Evolutionary conservation across 805 yeast species (phyloP), one percentile per base, ranked within the genome.

Genomic region (Saturnispora dispora): DNA sequence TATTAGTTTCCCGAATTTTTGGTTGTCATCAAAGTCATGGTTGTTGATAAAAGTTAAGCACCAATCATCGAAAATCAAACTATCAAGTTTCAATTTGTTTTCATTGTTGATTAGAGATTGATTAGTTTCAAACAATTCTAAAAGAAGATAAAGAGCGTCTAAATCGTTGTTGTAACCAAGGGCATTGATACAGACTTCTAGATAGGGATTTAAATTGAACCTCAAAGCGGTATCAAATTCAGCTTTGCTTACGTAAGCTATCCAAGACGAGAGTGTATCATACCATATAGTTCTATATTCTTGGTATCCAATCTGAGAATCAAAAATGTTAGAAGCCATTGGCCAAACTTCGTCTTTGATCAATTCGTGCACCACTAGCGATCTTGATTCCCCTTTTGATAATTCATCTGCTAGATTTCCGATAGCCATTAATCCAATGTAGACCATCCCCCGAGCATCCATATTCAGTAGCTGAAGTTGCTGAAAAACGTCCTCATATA

Each of bases 81-180:
- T 58, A 27, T 66, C 59, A 22, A 71, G 28, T 51, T 59, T 47
- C 46, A 59, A 37, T 59, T 70, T 69, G 61, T 67, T 56, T 45
- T 61, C 53, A 50, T 49, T 46, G 44, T 60, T 60, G 51, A 77
- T 60, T 51, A 78, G 66, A 1, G 70, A 57, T 0, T 79, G 74
- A 52, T 73, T 74, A 1, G 68, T 63, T 47, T 78, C 82, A 22
- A 76, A 57, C 3, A 74, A 63, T 32, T 78, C 82, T 18, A 72
- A 67, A 15, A 73, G 46, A 4, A 71, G 68, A 11, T 63, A 62
- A 18, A 71, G 61, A 2, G 71, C 58, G 39, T 63, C 65, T 4
- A 55, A 44, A 7, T 63, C 54, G 11, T 55, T 50, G 7, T 53
- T 46, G 17, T 44, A 36, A 8, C 53, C 45, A 7, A 65, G 45